Percentiles rank a stretch among this genome's conserved stretches.
Conservation (phyloP, 2,329 filamentous ascomycete genomes). For the Epichloe gansuensis region DNA sequence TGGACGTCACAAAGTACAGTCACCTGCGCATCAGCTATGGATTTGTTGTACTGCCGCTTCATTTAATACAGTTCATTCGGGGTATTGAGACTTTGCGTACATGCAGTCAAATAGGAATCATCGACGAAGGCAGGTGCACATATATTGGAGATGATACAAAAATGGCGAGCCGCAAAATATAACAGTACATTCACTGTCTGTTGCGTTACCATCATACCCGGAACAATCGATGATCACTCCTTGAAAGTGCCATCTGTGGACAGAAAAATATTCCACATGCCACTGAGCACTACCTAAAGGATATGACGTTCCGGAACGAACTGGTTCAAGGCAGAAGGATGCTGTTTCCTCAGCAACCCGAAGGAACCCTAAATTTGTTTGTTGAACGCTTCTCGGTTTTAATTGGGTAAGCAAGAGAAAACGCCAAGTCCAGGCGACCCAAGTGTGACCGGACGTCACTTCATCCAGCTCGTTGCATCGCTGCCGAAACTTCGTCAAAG, state of each 20-base stretch:
- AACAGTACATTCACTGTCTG: neutral
- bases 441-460: slow-evolving; percentile 26
- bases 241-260: neutral
- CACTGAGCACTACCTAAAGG: neutral
- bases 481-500: slow-evolving; percentile 27
- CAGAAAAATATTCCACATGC: neutral
- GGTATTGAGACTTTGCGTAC: neutral
- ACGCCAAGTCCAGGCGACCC: slow-evolving; percentile 57
- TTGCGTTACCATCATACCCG: neutral
- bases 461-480: slow-evolving; percentile 61
- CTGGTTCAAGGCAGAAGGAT: neutral
- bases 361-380: slow-evolving; percentile 38
- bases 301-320: neutral
- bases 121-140: neutral
- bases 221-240: neutral
- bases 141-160: neutral
- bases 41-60: too few relatives aligned
- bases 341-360: slow-evolving; percentile 13
- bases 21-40: neutral
- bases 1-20: neutral
- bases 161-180: neutral
- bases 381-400: slow-evolving; percentile 60
- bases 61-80: too few relatives aligned
- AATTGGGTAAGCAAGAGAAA: slow-evolving; percentile 77
- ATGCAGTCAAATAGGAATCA: neutral